A percentile compares a stretch with the other conserved stretches of the same genome.
These are phyloP conservation scores for Cutaneotrichosporon cyanovorans DNA, from an alignment of 1,284 basidiomycete species.

Conservation along the genomic window DNA sequence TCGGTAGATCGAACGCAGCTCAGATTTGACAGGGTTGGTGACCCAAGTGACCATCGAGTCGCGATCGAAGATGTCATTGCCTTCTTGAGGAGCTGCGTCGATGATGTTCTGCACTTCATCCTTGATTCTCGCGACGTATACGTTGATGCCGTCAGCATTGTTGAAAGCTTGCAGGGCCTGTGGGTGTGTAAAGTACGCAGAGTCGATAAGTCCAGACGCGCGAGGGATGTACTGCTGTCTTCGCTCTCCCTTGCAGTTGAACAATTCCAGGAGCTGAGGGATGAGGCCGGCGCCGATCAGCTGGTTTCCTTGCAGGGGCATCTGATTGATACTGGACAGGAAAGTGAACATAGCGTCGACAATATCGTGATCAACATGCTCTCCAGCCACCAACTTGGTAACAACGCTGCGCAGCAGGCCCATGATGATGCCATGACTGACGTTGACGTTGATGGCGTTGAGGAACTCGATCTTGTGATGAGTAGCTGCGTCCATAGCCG, in stretches of 20 bases:
- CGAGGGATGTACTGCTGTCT: slow-evolving; percentile 40
- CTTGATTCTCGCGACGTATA: slow-evolving; percentile 77
- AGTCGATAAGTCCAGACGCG: slow-evolving; percentile 85
- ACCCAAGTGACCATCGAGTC: slow-evolving; percentile 19
- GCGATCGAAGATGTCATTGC: slow-evolving; percentile 10
- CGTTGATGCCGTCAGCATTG: slow-evolving; percentile 74
- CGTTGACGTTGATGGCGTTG: slow-evolving; percentile 84
- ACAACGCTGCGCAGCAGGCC: slow-evolving; percentile 73
- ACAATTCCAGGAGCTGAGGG: slow-evolving; percentile 77
- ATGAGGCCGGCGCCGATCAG: slow-evolving; percentile 95
- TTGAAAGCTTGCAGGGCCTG: slow-evolving; percentile 85
- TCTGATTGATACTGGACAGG: slow-evolving; percentile 77
- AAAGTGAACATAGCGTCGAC: slow-evolving; percentile 81
- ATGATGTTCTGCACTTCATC: slow-evolving; percentile 35
- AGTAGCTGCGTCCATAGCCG: slow-evolving; percentile 81
- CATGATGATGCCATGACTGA: slow-evolving; percentile 93
- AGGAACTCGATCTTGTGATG: slow-evolving; percentile 83
- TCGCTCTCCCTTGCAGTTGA: slow-evolving; percentile 54
- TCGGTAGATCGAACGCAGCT: slow-evolving; percentile 86
- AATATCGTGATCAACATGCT: slow-evolving; percentile 62
- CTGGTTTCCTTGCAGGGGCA: slow-evolving; percentile 79
- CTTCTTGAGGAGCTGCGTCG: slow-evolving; percentile 3
- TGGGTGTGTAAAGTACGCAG: slow-evolving; percentile 64
- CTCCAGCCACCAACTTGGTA: slow-evolving; percentile 57
- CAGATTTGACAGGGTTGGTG: slow-evolving; percentile 61